Evolutionary conservation across 2,329 filamentous ascomycete genomes (phyloP).

Genomic region (Knufia fluminis): DNA sequence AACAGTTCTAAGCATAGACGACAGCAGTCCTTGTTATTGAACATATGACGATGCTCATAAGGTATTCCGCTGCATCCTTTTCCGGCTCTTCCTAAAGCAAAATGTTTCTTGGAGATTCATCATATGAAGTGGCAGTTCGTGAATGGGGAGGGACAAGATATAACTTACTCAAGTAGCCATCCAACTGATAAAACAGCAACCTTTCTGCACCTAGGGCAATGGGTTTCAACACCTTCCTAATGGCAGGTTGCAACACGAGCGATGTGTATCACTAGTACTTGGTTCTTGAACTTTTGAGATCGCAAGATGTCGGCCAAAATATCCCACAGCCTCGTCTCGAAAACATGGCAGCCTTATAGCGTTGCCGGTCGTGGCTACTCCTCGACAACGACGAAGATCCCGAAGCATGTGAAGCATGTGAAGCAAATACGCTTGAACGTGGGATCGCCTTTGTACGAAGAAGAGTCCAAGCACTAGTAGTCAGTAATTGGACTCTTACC

Average conservation of each 20-base stretch:
- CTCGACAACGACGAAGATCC: background rate
- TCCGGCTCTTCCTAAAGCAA: constrained; percentile 27
- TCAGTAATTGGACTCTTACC: too few species aligned
- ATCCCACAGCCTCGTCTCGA: background rate
- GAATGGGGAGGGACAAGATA: background rate
- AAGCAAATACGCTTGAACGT: too few species aligned
- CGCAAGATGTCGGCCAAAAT: too few species aligned
- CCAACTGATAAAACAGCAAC: background rate
- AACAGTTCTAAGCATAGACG: constrained; percentile 25
- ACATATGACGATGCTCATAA: constrained; percentile 23
- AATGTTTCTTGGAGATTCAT: constrained; percentile 22
- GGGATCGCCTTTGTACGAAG: too few species aligned
- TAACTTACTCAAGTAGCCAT: constrained; percentile 1
- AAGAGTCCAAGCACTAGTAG: too few species aligned
- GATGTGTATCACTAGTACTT: too few species aligned
- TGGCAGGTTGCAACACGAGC: too few species aligned
- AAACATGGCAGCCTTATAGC: too few species aligned
- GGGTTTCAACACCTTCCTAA: too few species aligned
- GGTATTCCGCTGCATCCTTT: constrained; percentile 19
- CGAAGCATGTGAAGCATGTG: background rate
- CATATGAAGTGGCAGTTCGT: constrained; percentile 14
- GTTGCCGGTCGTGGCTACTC: too few species aligned
- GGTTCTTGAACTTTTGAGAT: too few species aligned
- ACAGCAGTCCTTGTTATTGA: constrained; percentile 10
- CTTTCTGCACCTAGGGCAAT: too few species aligned